Conservation (phyloP, 1,284 basidiomycete genomes). For the Fistulinella cinereoalba region DNA sequence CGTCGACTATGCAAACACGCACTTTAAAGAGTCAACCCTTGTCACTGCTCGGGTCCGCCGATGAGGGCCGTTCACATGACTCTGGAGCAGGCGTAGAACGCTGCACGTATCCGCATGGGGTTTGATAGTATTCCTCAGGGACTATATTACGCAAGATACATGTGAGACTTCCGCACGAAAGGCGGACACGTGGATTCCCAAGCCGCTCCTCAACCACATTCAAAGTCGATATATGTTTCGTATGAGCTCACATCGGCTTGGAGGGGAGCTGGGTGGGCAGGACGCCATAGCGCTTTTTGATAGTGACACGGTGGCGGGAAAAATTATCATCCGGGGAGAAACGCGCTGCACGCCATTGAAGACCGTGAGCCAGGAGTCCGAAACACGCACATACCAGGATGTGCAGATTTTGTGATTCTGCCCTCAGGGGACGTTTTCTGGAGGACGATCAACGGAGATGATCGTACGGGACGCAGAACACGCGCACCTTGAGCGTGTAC, state of each 20-base stretch:
- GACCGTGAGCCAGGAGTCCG: not conserved
- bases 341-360: constrained; percentile 56
- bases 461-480: not conserved
- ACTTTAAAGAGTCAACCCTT: not conserved
- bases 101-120: too few relatives aligned
- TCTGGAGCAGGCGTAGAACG: not conserved
- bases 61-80: not conserved
- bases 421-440: constrained; percentile 83
- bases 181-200: not conserved
- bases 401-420: constrained; percentile 88
- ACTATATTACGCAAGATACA: not conserved
- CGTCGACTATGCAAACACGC: too few relatives aligned
- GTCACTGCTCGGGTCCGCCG: not conserved
- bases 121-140: too few relatives aligned
- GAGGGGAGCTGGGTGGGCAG: constrained; percentile 87
- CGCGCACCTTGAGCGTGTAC: constrained; percentile 84
- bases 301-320: constrained; percentile 90
- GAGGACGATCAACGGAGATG: constrained; percentile 6
- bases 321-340: constrained; percentile 99
- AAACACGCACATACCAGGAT: constrained; percentile 64
- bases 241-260: constrained; percentile 56
- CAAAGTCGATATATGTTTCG: too few relatives aligned
- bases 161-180: not conserved
- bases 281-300: constrained; percentile 87
- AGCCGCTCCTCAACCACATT: not conserved